Conservation (phyloP, 2,329 filamentous ascomycete species). For the Didymella lethalis region DNA sequence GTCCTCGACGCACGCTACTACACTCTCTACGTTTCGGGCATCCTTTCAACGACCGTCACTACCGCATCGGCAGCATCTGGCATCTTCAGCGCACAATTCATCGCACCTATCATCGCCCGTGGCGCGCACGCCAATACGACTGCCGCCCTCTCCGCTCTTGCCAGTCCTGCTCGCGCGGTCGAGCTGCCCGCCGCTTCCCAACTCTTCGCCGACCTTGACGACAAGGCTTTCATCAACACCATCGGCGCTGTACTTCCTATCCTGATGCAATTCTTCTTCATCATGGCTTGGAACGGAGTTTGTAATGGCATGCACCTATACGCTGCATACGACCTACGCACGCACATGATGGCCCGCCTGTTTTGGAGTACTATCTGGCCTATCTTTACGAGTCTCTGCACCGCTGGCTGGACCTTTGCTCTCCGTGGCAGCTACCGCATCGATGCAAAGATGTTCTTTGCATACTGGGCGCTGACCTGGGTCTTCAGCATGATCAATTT, state of each 20-base stretch:
- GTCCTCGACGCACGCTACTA: constrained; percentile 20
- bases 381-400: constrained; percentile 21
- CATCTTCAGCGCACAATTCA: constrained; percentile 20
- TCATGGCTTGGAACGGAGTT: constrained; percentile 56
- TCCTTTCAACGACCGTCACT: constrained; percentile 18
- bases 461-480: constrained; percentile 23
- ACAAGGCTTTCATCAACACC: constrained; percentile 47
- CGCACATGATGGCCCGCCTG: constrained; percentile 22
- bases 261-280: constrained; percentile 59
- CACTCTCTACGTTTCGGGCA: constrained; percentile 17
- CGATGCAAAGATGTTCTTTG: constrained; percentile 26
- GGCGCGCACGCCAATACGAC: constrained; percentile 16
- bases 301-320: constrained; percentile 27
- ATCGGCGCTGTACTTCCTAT: constrained; percentile 54
- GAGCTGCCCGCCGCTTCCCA: constrained; percentile 14
- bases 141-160: constrained; percentile 12
- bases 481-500: constrained; percentile 21
- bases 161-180: constrained; percentile 14
- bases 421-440: constrained; percentile 19
- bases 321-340: constrained; percentile 22
- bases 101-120: constrained; percentile 10
- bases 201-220: constrained; percentile 10
- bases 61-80: constrained; percentile 18
- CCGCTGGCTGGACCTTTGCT: constrained; percentile 24
- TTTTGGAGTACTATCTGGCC: constrained; percentile 22